Evolutionary conservation across 1,139 yeast genomes (phyloP).

Genomic region (Pichia sp.): DNA sequence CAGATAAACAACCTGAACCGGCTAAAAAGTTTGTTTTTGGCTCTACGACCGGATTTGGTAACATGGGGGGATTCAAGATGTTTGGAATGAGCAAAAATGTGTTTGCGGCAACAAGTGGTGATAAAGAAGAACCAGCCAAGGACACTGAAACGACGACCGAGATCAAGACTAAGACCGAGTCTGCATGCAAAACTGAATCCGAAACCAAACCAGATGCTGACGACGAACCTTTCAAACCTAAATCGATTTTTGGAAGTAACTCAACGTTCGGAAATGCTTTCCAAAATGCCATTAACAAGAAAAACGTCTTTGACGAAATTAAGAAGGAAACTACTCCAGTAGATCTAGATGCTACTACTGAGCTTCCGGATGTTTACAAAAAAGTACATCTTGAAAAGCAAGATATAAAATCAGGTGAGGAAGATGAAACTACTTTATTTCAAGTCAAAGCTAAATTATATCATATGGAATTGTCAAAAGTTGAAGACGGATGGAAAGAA

Average conservation of each 20-base stretch:
- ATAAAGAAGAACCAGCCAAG: neutral
- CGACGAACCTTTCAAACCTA: too few relatives aligned
- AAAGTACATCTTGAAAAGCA: conserved; percentile 47
- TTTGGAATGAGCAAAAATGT: conserved; percentile 28
- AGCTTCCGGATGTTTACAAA: conserved; percentile 31
- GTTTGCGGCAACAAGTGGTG: conserved; percentile 22
- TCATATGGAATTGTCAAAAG: conserved; percentile 56
- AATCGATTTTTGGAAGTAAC: conserved; percentile 45
- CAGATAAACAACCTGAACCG: neutral
- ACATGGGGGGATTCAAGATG: conserved; percentile 27
- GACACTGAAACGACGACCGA: neutral
- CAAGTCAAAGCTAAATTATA: conserved; percentile 74
- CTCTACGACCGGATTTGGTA: conserved; percentile 43
- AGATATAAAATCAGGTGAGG: conserved; percentile 80
- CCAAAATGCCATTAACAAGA: conserved; percentile 38
- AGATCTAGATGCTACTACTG: neutral
- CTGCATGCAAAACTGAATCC: neutral
- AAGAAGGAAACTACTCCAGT: conserved; percentile 5
- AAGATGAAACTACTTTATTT: conserved; percentile 64
- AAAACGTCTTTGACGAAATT: conserved; percentile 44
- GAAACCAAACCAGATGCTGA: neutral
- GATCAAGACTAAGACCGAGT: neutral
- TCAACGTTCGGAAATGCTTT: conserved; percentile 55
- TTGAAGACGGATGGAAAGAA: conserved; percentile 87
- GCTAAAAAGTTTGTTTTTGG: conserved; percentile 29